phyloP scores from a whole-genome alignment of 1,139 yeast species.

The Kurtzmaniella quercitrusa region DNA sequence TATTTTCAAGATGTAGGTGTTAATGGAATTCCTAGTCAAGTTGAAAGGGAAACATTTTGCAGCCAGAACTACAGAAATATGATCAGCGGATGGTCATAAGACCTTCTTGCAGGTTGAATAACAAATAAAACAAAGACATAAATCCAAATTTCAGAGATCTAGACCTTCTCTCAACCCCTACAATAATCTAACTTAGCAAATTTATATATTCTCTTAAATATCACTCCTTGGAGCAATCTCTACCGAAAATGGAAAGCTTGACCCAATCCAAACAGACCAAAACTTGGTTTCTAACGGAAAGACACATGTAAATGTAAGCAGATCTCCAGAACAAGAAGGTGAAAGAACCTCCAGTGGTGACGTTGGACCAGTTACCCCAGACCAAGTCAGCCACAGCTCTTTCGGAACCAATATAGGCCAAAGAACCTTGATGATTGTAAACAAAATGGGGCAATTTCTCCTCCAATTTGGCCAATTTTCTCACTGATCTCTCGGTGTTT shows the following conservation, averaged over 20 bases:
- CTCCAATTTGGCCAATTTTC: constrained; percentile 37
- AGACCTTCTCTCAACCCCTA: too few species aligned
- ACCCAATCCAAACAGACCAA: constrained; percentile 85
- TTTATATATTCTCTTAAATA: not conserved
- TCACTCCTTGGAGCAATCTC: constrained; percentile 67
- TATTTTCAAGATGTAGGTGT: too few species aligned
- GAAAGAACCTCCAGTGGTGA: constrained; percentile 78
- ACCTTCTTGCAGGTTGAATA: too few species aligned
- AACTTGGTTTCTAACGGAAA: constrained; percentile 82
- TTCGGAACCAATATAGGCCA: constrained; percentile 84
- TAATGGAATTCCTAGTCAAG: too few species aligned
- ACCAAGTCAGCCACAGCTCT: constrained; percentile 91
- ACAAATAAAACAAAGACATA: too few species aligned
- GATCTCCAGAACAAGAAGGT: constrained; percentile 94
- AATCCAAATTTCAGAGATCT: too few species aligned
- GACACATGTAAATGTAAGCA: constrained; percentile 89
- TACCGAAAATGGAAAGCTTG: constrained; percentile 82
- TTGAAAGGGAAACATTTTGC: too few species aligned
- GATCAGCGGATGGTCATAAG: too few species aligned
- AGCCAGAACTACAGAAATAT: too few species aligned
- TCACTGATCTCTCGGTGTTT: constrained; percentile 35
- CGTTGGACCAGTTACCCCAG: constrained; percentile 81
- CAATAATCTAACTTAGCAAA: too few species aligned
- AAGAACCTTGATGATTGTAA: constrained; percentile 67
- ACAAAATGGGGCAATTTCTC: constrained; percentile 54